These are phyloP conservation scores for Colletotrichum liriopes DNA, from an alignment of 2,329 filamentous ascomycete genomes.

Conservation along the genomic window DNA sequence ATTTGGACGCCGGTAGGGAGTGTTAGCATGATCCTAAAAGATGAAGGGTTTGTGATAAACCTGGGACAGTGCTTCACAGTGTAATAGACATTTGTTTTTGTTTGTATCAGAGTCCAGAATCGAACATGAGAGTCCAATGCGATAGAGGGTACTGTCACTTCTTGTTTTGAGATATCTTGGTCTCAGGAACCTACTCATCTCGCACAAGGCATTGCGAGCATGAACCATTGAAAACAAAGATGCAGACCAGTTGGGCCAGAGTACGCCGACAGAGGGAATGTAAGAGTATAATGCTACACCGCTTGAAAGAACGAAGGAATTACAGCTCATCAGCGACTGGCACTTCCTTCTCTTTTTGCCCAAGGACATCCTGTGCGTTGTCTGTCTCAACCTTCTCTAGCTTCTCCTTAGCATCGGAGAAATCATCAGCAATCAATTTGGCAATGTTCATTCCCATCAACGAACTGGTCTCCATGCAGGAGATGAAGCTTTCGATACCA, in stretches of 20 bases:
- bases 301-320: background rate
- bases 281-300: background rate
- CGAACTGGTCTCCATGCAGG: conserved; percentile 96
- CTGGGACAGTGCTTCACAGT: no score
- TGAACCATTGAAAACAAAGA: background rate
- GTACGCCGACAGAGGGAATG: background rate
- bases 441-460: conserved; percentile 92
- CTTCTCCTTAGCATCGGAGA: conserved; percentile 34
- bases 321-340: conserved; percentile 44
- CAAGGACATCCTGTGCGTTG: conserved; percentile 40
- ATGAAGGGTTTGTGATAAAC: background rate
- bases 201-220: background rate
- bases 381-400: conserved; percentile 18
- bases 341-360: conserved; percentile 29
- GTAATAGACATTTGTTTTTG: background rate
- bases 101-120: no score
- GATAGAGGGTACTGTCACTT: background rate
- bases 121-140: background rate
- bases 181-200: no score
- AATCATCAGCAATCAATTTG: conserved; percentile 76
- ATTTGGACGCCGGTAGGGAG: background rate
- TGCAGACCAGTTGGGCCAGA: no score
- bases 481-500: conserved; percentile 93
- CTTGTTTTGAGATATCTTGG: no score
- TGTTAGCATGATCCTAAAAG: background rate